Percentiles rank a stretch among this genome's conserved stretches.
These are phyloP conservation scores for Termitomyces sp. DNA, from an alignment of 768 basidiomycete species.

Conservation along the genomic window DNA sequence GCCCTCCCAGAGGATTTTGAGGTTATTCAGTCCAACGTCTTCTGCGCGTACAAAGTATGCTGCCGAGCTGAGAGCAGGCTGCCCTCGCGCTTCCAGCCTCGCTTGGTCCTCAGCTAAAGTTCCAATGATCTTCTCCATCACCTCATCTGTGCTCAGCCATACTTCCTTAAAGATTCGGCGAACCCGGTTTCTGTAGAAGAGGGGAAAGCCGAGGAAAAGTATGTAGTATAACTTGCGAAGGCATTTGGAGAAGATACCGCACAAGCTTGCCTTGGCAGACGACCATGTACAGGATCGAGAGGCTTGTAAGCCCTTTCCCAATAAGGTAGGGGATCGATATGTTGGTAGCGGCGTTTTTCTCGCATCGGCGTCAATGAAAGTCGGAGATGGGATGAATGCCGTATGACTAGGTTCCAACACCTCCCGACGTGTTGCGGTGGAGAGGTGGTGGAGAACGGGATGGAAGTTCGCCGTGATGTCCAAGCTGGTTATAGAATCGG, in stretches of 20 bases:
- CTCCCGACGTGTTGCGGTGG: background rate
- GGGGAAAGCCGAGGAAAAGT: background rate
- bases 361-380: background rate
- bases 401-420: background rate
- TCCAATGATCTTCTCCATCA: slow-evolving; percentile 1
- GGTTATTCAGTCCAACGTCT: background rate
- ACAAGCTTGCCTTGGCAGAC: background rate
- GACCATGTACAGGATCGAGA: background rate
- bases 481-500: background rate
- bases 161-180: slow-evolving; percentile 6
- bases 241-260: background rate
- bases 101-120: slow-evolving; percentile 4
- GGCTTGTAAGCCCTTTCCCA: background rate
- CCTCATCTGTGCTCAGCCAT: background rate
- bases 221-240: background rate
- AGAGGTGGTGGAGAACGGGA: background rate
- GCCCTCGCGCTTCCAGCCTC: background rate
- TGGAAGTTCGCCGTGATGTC: background rate
- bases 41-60: slow-evolving; percentile 4
- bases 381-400: background rate
- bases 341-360: background rate
- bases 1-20: slow-evolving; percentile 54
- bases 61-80: background rate
- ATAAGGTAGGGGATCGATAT: background rate
- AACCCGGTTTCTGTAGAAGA: slow-evolving; percentile 2